Evolutionary conservation across 108 stramenopile genomes (phyloP), one percentile per base, ranked within the genome.

Genomic region (Aurantiochytrium sp.): DNA sequence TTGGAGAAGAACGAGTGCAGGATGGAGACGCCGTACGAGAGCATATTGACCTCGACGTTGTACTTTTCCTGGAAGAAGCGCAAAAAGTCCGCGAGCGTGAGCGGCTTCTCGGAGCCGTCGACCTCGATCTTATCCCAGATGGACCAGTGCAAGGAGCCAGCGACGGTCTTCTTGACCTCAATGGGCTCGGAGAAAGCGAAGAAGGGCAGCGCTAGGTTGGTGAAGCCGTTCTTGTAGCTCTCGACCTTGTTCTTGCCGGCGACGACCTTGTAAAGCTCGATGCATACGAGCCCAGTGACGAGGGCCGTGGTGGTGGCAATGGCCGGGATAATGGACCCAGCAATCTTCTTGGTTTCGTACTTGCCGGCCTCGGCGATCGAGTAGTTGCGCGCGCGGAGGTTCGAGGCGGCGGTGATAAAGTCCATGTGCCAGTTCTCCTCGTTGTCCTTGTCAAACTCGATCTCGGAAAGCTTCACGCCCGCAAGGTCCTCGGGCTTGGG

Each of bases 221-320:
- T 89, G 88, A 98, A 99, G 50, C 93, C 96, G 90, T 95, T 97
- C 93, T 97, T 97, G 95, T 96, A 97, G 31, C 95, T 95, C 68
- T 98, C 97, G 68, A 97, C 92, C 54, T 92, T 95, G 42, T 81
- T 81, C 88, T 97, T 94, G 86, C 94, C 93, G 90, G 95, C 96
- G 81, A 98, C 91, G 54, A 99, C 89, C 94, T 99, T 99, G 94
- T 96, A 96, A 52, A 99, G 90, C 88, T 99, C 98, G 39, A 99
- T 91, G 87, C 98, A 97, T 87, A 98, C 94, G 52, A 98, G 90
- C 53, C 98, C 98, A 0, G 98, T 97, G 69, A 98, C 98, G 87
- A 99, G 91, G 4, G 98, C 97, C 17, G 98, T 99, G 24, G 97
- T 99, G 24, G 98, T 99, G 54, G 98, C 97, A 91, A 99, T 99